phyloP scores from a whole-genome alignment of 2,329 filamentous ascomycete species.

The Colletotrichum euphorbiae region DNA sequence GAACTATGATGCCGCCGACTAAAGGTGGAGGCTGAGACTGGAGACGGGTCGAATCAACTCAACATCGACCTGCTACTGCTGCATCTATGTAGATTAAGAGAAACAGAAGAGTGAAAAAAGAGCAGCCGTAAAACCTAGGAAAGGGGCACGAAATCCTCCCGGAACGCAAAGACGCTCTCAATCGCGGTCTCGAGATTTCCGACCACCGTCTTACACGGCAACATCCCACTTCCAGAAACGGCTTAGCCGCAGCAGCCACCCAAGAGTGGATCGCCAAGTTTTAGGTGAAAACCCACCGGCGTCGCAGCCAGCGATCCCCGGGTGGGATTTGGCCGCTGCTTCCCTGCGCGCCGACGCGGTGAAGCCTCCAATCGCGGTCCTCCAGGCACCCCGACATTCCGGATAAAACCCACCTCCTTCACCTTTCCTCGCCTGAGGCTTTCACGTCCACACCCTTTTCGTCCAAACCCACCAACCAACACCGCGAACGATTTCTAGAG shows the following conservation, averaged over 20 bases:
- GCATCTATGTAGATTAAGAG: too few relatives aligned
- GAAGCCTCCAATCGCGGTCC: background rate
- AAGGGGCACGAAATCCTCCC: background rate
- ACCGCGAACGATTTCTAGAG: background rate
- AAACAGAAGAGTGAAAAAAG: too few relatives aligned
- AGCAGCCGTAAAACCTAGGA: background rate
- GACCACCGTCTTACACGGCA: slow-evolving; percentile 12
- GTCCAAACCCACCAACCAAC: slow-evolving; percentile 13
- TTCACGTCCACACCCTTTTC: slow-evolving; percentile 1
- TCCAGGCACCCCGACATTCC: background rate
- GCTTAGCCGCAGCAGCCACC: background rate
- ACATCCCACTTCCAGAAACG: background rate
- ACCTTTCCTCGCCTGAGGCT: background rate
- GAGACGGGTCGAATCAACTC: too few relatives aligned
- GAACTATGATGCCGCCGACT: too few relatives aligned
- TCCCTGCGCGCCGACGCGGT: background rate
- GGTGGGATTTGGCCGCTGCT: slow-evolving; percentile 27
- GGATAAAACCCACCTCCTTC: slow-evolving; percentile 39
- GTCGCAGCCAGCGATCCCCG: background rate
- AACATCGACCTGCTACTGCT: too few relatives aligned
- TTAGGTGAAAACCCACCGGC: slow-evolving; percentile 30
- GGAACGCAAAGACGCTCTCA: background rate
- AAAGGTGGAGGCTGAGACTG: too few relatives aligned
- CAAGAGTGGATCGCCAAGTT: background rate
- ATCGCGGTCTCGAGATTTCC: background rate